phyloP scores from a whole-genome alignment of 139 green algal genomes.

The Nannochloris sp. region DNA sequence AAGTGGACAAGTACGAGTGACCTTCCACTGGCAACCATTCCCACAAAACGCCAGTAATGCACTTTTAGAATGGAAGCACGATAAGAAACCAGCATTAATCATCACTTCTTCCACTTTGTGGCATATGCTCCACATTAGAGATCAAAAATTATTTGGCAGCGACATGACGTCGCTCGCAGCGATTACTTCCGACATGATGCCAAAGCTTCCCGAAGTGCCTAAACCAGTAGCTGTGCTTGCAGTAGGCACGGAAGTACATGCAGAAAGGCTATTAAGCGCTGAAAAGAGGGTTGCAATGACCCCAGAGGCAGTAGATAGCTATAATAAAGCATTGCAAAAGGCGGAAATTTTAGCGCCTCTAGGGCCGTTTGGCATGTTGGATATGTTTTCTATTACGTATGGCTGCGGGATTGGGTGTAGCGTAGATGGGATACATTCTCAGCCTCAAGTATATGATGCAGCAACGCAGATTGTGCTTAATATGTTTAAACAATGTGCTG shows the following conservation, averaged over 20 bases:
- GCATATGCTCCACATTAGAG: slow-evolving; percentile 4
- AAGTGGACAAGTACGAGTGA: not conserved
- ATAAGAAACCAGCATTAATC: not conserved
- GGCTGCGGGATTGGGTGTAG: slow-evolving; percentile 4
- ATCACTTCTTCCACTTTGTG: not conserved
- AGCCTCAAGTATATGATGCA: not conserved
- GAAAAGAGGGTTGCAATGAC: slow-evolving; percentile 2
- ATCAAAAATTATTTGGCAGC: not conserved
- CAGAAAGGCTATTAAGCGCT: not conserved
- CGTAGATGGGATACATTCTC: slow-evolving; percentile 7
- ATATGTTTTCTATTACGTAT: slow-evolving; percentile 2
- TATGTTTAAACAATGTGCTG: slow-evolving; percentile 2
- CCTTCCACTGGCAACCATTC: not conserved
- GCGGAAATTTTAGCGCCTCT: too few relatives aligned
- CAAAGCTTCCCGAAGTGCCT: not conserved
- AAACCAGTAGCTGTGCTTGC: not conserved
- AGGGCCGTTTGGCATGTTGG: not conserved
- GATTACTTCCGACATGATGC: not conserved
- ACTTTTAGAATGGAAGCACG: not conserved
- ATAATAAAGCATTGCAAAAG: not conserved
- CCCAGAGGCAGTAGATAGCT: not conserved
- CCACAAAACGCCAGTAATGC: not conserved
- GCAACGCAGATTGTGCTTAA: not conserved
- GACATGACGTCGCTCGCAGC: not conserved
- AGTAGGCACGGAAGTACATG: not conserved